These are phyloP conservation scores for Phytophthora citricola DNA, from an alignment of 352 stramenopile genomes.

Conservation along the genomic window DNA sequence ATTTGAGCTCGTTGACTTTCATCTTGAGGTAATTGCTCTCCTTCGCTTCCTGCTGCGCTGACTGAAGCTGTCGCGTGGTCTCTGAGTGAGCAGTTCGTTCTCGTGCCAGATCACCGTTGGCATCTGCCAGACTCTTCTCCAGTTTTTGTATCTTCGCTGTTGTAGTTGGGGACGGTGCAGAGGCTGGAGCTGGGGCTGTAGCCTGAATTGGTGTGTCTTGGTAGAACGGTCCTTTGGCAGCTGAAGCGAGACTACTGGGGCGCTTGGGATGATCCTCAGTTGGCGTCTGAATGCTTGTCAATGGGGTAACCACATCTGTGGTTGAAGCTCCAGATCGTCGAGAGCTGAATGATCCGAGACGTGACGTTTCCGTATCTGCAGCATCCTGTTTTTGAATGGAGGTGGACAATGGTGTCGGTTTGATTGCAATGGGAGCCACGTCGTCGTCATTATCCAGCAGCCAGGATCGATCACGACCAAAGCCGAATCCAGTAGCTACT, in stretches of 20 bases:
- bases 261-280: not conserved
- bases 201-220: slow-evolving; percentile 25
- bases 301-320: slow-evolving; percentile 13
- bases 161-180: slow-evolving; percentile 22
- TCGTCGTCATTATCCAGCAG: slow-evolving; percentile 57
- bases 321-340: slow-evolving; percentile 9
- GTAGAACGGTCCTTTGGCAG: slow-evolving; percentile 38
- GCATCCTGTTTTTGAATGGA: slow-evolving; percentile 14
- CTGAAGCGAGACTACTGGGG: not conserved
- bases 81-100: slow-evolving; percentile 27
- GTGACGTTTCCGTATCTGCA: slow-evolving; percentile 3
- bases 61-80: slow-evolving; percentile 34
- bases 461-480: slow-evolving; percentile 66
- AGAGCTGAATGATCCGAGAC: slow-evolving; percentile 21
- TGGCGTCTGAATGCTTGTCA: slow-evolving; percentile 11
- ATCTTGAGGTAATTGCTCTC: slow-evolving; percentile 65
- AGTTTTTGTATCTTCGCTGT: slow-evolving; percentile 38
- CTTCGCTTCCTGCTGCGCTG: slow-evolving; percentile 51
- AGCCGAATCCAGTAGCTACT: slow-evolving; percentile 33
- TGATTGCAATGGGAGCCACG: slow-evolving; percentile 12
- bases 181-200: not conserved
- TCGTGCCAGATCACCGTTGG: slow-evolving; percentile 30
- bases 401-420: slow-evolving; percentile 9
- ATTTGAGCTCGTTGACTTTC: slow-evolving; percentile 57
- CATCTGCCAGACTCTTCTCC: slow-evolving; percentile 42